These are phyloP conservation scores for Diplodia mutila DNA, from an alignment of 2,329 filamentous ascomycete species.

Conservation along the genomic window DNA sequence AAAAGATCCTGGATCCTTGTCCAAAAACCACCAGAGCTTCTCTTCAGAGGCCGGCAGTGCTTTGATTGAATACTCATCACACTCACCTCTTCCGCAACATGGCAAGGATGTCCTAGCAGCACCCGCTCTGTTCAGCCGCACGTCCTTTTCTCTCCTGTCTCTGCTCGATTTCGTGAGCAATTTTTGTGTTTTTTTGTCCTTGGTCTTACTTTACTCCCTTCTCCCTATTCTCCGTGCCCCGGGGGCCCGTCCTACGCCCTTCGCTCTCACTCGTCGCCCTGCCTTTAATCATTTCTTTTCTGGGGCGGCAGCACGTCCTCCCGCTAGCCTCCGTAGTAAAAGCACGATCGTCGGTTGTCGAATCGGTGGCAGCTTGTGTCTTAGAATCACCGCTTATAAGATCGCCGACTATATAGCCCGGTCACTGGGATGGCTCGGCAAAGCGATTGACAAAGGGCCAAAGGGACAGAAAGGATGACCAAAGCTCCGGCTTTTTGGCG, in stretches of 20 bases:
- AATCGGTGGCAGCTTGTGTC: not conserved
- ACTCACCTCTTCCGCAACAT: not conserved
- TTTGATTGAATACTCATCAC: not conserved
- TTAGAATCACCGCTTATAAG: slow-evolving; percentile 2
- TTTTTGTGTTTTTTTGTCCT: not conserved
- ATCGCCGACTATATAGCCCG: slow-evolving; percentile 2
- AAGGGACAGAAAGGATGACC: not conserved
- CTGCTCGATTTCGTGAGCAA: no score
- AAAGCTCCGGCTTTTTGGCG: not conserved
- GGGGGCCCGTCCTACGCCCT: not conserved
- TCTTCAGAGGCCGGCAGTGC: not conserved
- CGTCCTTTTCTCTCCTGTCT: not conserved
- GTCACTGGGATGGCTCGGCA: not conserved
- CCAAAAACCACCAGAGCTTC: not conserved
- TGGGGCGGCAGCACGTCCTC: slow-evolving; percentile 6
- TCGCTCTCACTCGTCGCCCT: slow-evolving; percentile 13
- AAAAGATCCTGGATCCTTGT: not conserved
- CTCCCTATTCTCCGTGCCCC: not conserved
- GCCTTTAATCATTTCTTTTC: not conserved
- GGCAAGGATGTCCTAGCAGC: not conserved
- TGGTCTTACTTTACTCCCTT: not conserved
- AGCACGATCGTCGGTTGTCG: slow-evolving; percentile 2
- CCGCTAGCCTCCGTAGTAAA: slow-evolving; percentile 9
- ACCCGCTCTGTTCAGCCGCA: not conserved
- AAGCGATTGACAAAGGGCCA: not conserved